Evolutionary conservation across 306 rosid species (phyloP).

Genomic region (Vachellia collinsii): DNA sequence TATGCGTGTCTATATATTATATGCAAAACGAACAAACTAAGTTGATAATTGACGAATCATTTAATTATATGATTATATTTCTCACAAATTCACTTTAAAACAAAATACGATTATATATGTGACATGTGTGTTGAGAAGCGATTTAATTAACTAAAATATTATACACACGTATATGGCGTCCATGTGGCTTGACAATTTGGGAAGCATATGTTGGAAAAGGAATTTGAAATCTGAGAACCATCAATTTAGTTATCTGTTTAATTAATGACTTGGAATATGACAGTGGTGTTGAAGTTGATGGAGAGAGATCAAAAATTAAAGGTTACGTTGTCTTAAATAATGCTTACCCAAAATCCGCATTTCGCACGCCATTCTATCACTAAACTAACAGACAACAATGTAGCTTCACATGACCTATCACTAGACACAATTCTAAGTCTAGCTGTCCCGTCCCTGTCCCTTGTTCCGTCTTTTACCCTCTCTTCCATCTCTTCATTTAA

Average conservation of each 20-base stretch:
- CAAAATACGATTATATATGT: background rate
- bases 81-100: background rate
- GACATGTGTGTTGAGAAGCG: background rate
- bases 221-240: background rate
- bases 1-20: background rate
- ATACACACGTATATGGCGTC: background rate
- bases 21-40: background rate
- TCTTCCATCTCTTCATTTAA: background rate
- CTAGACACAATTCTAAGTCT: background rate
- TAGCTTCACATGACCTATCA: slow-evolving; percentile 1
- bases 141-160: background rate
- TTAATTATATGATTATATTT: background rate
- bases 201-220: background rate
- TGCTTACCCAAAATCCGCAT: background rate
- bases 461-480: background rate
- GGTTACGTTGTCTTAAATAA: background rate
- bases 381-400: background rate
- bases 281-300: background rate
- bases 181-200: background rate
- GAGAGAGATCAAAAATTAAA: background rate
- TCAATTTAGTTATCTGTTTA: background rate
- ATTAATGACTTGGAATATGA: background rate
- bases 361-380: background rate
- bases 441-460: background rate
- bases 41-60: background rate